A percentile compares a stretch with the other conserved stretches of the same genome.
Evolutionary conservation across 306 rosid species (phyloP).

Genomic region (Pyrus betulifolia): DNA sequence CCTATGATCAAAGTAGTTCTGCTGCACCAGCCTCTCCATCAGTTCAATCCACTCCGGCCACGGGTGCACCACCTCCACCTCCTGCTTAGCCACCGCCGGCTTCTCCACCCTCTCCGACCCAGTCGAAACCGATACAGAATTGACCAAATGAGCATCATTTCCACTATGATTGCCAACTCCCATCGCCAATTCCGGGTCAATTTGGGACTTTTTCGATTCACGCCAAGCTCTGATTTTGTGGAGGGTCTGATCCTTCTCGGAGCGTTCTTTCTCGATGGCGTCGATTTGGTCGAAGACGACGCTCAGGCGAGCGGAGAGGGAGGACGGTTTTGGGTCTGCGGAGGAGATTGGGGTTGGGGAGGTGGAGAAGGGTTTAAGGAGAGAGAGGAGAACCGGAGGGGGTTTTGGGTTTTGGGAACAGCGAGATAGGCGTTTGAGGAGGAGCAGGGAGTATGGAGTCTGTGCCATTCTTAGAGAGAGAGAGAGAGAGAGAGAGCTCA

Average conservation of each 20-base stretch:
- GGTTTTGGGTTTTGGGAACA: constrained; percentile 28
- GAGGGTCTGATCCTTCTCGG: constrained; percentile 74
- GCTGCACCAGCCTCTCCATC: constrained; percentile 85
- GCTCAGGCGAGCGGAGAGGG: constrained; percentile 80
- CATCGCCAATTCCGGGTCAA: constrained; percentile 5
- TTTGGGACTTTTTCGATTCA: constrained; percentile 38
- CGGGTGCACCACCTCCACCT: constrained; percentile 76
- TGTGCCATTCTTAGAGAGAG: constrained; percentile 35
- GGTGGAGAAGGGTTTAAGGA: constrained; percentile 39
- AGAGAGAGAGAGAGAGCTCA: neutral
- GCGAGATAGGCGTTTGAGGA: constrained; percentile 47
- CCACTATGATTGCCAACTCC: neutral
- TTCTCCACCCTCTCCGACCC: neutral
- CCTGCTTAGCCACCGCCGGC: constrained; percentile 8
- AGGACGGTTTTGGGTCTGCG: constrained; percentile 38
- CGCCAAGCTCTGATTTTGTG: constrained; percentile 91
- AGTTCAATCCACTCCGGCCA: constrained; percentile 98
- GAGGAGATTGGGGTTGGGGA: constrained; percentile 29
- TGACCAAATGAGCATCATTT: neutral
- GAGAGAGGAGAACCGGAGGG: constrained; percentile 10
- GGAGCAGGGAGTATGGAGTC: constrained; percentile 54
- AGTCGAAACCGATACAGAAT: neutral
- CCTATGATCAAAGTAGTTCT: constrained; percentile 79
- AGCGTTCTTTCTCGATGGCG: constrained; percentile 72
- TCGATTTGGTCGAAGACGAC: constrained; percentile 94